These are phyloP conservation scores for Thalia dealbata DNA, from an alignment of 176 grass and related monocot species.

Conservation along the genomic window DNA sequence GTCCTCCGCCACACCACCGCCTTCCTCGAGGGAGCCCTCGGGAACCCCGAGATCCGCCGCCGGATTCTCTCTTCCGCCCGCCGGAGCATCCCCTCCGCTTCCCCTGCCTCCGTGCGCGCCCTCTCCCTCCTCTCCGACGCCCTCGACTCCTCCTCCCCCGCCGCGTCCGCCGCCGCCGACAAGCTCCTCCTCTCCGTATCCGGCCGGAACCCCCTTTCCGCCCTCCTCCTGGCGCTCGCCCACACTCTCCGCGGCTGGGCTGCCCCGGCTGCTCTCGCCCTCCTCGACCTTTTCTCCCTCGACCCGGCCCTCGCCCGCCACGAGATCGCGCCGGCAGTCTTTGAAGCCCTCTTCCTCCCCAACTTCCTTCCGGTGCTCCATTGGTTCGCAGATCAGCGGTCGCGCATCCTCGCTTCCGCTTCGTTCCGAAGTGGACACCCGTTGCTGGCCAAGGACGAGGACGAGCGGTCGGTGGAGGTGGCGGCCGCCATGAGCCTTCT, in stretches of 20 bases:
- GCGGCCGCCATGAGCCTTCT: constrained; percentile 42
- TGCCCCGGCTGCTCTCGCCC: constrained; percentile 21
- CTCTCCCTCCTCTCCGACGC: constrained; percentile 42
- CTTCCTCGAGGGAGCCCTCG: constrained; percentile 44
- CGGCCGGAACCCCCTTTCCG: constrained; percentile 23
- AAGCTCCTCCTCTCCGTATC: constrained; percentile 31
- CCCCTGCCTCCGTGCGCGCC: constrained; percentile 26
- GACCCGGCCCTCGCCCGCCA: constrained; percentile 48
- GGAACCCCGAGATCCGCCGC: constrained; percentile 38
- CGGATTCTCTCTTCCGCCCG: constrained; percentile 40
- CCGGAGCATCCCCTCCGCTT: constrained; percentile 20
- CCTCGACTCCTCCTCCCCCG: constrained; percentile 31
- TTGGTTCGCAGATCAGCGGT: constrained; percentile 47
- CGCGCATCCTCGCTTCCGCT: constrained; percentile 17
- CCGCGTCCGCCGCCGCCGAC: constrained; percentile 24
- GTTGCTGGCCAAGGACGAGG: neutral
- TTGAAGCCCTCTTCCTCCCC: constrained; percentile 58
- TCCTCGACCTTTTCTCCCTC: constrained; percentile 52
- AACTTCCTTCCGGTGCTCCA: constrained; percentile 44
- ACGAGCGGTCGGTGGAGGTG: constrained; percentile 28
- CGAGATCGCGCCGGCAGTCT: constrained; percentile 42
- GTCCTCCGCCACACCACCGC: constrained; percentile 33
- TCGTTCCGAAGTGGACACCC: neutral
- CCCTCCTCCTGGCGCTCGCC: constrained; percentile 42
- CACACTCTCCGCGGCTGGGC: constrained; percentile 20